phyloP scores from a whole-genome alignment of 2,329 filamentous ascomycete species.

The Teratosphaeria nubilosa region DNA sequence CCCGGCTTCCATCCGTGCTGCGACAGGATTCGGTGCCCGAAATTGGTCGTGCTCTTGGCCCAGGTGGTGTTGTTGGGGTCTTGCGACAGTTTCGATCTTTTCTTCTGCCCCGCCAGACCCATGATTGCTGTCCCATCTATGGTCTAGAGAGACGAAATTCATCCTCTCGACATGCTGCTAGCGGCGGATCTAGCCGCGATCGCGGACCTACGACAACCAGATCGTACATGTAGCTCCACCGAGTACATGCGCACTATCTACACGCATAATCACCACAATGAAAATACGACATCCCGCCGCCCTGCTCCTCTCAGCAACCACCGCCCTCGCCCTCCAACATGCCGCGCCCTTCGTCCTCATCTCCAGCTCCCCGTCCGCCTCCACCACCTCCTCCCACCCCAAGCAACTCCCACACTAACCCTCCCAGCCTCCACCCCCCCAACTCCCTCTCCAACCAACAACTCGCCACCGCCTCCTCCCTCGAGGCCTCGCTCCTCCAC shows the following conservation, averaged over 20 bases:
- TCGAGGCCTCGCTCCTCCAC: conserved; percentile 25
- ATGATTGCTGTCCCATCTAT: conserved; percentile 11
- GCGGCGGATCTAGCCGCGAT: not conserved
- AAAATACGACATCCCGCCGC: conserved; percentile 11
- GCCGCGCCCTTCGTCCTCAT: conserved; percentile 84
- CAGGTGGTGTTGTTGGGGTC: conserved; percentile 96
- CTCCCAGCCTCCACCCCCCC: conserved; percentile 6
- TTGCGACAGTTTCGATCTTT: conserved; percentile 61
- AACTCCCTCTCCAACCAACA: conserved; percentile 14
- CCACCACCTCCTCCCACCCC: conserved; percentile 3
- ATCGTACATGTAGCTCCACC: not conserved
- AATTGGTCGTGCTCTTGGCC: conserved; percentile 70
- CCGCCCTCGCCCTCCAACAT: conserved; percentile 64
- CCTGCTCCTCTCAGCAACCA: conserved; percentile 15
- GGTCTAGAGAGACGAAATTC: not conserved
- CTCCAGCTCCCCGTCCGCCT: conserved; percentile 64
- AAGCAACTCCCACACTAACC: conserved; percentile 13
- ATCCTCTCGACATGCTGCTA: not conserved
- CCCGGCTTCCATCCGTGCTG: conserved; percentile 88
- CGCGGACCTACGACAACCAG: not conserved
- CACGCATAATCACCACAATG: conserved; percentile 9
- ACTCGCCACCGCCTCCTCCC: conserved; percentile 16
- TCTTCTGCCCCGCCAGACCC: not conserved
- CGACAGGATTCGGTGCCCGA: conserved; percentile 81
- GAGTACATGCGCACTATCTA: not conserved